Conservation (phyloP, 2,329 filamentous ascomycete species). For the Sphaerulina populicola region DNA sequence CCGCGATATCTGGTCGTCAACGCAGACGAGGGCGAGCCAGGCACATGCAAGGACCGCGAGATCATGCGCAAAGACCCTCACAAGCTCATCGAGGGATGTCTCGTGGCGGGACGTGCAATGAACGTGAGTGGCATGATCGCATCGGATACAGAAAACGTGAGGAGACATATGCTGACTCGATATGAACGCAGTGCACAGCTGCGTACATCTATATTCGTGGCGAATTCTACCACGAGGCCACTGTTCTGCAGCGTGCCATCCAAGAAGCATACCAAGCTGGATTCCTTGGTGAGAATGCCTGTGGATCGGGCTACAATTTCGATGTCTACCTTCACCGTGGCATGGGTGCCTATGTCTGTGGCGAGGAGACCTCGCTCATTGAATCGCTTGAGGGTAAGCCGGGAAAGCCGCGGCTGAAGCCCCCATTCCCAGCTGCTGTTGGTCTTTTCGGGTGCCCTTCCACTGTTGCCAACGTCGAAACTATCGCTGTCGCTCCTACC, state of each 20-base stretch:
- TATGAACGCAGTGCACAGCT: constrained; percentile 56
- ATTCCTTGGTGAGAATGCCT: constrained; percentile 96
- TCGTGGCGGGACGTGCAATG: constrained; percentile 94
- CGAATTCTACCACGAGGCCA: constrained; percentile 94
- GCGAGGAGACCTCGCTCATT: constrained; percentile 95
- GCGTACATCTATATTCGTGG: constrained; percentile 99
- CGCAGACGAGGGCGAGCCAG: constrained; percentile 95
- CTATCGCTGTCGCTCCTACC: constrained; percentile 86
- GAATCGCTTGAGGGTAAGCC: constrained; percentile 98
- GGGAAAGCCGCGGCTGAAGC: constrained; percentile 96
- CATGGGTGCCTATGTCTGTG: constrained; percentile 94
- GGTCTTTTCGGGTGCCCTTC: constrained; percentile 97
- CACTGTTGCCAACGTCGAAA: constrained; percentile 97
- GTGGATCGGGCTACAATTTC: constrained; percentile 93
- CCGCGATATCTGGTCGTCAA: constrained; percentile 97
- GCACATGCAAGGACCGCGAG: constrained; percentile 98
- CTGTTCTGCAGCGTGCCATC: constrained; percentile 86
- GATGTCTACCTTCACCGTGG: constrained; percentile 95
- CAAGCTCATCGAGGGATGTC: constrained; percentile 95
- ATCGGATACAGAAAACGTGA: neutral
- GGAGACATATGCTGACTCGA: neutral
- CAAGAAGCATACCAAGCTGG: constrained; percentile 95
- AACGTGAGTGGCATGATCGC: constrained; percentile 45
- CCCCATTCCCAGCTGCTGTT: constrained; percentile 92
- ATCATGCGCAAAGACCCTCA: constrained; percentile 99